A percentile compares a stretch with the other conserved stretches of the same genome.
Evolutionary conservation across 108 stramenopile genomes (phyloP).

Genomic region (Discostella pseudostelligera): DNA sequence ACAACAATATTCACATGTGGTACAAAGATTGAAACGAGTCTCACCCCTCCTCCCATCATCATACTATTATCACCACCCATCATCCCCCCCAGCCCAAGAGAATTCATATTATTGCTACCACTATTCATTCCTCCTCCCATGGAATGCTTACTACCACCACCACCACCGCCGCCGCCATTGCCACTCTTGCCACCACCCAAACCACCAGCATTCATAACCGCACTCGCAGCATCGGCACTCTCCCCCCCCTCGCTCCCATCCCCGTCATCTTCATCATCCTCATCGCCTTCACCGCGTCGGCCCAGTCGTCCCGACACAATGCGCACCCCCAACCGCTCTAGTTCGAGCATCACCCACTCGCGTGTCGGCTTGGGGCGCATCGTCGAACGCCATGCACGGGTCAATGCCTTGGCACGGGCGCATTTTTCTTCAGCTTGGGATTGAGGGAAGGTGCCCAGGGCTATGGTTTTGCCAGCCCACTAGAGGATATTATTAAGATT

Average conservation of each 20-base stretch:
- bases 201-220: neutral
- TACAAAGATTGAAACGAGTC: too few species aligned
- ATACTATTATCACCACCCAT: too few species aligned
- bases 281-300: slow-evolving; percentile 72
- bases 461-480: slow-evolving; percentile 65
- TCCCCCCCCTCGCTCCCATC: slow-evolving; percentile 15
- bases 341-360: slow-evolving; percentile 90
- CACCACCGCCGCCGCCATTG: slow-evolving; percentile 1
- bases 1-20: too few species aligned
- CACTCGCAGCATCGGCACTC: neutral
- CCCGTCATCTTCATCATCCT: slow-evolving; percentile 47
- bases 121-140: slow-evolving; percentile 7
- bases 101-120: too few species aligned
- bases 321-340: slow-evolving; percentile 84
- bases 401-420: slow-evolving; percentile 84
- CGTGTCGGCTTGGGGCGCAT: slow-evolving; percentile 89
- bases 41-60: too few species aligned
- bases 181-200: slow-evolving; percentile 27
- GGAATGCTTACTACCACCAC: slow-evolving; percentile 1
- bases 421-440: slow-evolving; percentile 91
- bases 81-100: too few species aligned
- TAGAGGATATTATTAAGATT: neutral
- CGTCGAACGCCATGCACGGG: slow-evolving; percentile 86
- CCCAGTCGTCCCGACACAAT: slow-evolving; percentile 80
- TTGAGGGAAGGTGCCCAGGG: slow-evolving; percentile 77